A percentile compares a stretch with the other conserved stretches of the same genome.
Conservation (phyloP, 495 filamentous ascomycete genomes). For the Neurospora sp. region DNA sequence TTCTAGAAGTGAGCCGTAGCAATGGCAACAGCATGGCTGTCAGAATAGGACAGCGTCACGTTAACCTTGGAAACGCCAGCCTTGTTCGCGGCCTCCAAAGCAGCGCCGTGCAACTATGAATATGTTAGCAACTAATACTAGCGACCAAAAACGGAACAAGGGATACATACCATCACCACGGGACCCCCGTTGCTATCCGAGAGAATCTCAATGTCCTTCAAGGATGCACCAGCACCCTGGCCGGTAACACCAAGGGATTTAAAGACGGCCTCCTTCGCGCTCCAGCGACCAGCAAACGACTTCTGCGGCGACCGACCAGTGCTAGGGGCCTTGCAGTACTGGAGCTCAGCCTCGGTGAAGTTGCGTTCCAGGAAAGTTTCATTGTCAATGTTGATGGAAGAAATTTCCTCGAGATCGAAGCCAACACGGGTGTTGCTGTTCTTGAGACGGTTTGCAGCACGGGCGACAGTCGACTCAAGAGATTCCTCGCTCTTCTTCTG, state of each 20-base stretch:
- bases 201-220: constrained; percentile 92
- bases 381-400: constrained; percentile 80
- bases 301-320: constrained; percentile 54
- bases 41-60: constrained; percentile 92
- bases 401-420: constrained; percentile 82
- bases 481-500: constrained; percentile 52
- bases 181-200: constrained; percentile 74
- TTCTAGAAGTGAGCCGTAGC: constrained; percentile 39
- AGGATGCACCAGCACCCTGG: constrained; percentile 74
- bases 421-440: constrained; percentile 70
- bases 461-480: constrained; percentile 50
- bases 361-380: constrained; percentile 92
- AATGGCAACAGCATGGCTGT: constrained; percentile 84
- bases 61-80: constrained; percentile 77
- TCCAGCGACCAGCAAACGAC: constrained; percentile 89
- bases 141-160: not conserved
- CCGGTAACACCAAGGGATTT: constrained; percentile 87
- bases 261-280: constrained; percentile 96
- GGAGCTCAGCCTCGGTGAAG: constrained; percentile 73
- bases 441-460: constrained; percentile 54
- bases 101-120: constrained; percentile 70
- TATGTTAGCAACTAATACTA: constrained; percentile 28
- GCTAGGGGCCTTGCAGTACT: constrained; percentile 69
- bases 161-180: constrained; percentile 62
- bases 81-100: constrained; percentile 66